Base-by-base conservation (phyloP, 2,329 filamentous ascomycete genomes). In the Pseudocercospora musae region DNA sequence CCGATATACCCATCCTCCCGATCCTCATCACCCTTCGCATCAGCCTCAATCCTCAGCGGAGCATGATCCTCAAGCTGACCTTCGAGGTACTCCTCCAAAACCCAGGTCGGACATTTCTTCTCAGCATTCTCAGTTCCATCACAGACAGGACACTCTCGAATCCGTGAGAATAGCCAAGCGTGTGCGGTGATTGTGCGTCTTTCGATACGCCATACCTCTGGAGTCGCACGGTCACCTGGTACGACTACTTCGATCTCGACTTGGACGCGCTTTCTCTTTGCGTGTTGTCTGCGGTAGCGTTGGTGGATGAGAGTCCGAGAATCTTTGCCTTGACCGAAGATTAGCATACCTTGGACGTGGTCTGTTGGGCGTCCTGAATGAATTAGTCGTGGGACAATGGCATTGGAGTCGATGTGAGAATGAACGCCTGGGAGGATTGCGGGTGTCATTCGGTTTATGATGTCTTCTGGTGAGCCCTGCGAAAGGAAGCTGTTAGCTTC, bases 371-470 rank as follows among this genome's bases (percentile, higher is more conserved):
- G 60, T n/a, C 50, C 9, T 11, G 71, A 67, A 18, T 58, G 64
- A 11, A 68, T 46, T n/a, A 71, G 62, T 29, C 65, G 64, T 13
- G 71, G 71, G 33, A 61, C 58, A 13, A 62, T 57, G 7, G 60
- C 69, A 2, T 62, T 40, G 2, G 59, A 15, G n/a, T 70, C 58
- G 15, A 71, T 62, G 54, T 68, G 64, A 15, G 68, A 52, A 33
- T 68, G 63, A 33, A 65, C 64, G 42, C 68, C 66, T 5, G 64
- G 65, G 0, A 72, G 63, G 8, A 72, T 55, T 1, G 68, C 71
- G 21, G 72, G 72, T 15, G 71, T 74, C 65, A 73, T 70, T 20
- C 66, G 64, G 9, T 60, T 31, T 50, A 71, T 62, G 29, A 73
- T 49, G 52, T 70, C 64, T 52, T 62, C 44, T 37, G 65, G 18